Conservation (phyloP, 2,329 filamentous ascomycete species). For the Xylariaceae sp. region DNA sequence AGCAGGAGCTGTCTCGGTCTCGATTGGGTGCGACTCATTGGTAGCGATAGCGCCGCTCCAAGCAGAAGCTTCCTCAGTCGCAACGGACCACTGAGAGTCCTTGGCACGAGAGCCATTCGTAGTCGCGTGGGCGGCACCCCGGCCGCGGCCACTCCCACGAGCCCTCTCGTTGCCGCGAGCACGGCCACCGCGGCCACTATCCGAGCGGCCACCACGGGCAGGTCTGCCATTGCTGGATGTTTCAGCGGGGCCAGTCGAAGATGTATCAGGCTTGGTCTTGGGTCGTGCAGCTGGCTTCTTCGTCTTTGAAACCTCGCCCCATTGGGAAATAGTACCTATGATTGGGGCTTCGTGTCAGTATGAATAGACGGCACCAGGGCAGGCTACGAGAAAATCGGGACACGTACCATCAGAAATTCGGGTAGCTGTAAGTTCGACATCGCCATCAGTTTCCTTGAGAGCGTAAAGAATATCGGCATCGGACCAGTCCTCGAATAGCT, state of each 20-base stretch:
- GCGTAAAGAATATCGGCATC: conserved; percentile 92
- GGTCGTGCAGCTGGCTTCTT: conserved; percentile 70
- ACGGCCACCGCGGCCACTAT: conserved; percentile 35
- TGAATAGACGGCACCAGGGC: background rate
- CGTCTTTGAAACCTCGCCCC: conserved; percentile 77
- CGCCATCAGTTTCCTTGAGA: conserved; percentile 80
- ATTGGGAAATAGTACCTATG: conserved; percentile 73
- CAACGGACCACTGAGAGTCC: conserved; percentile 57
- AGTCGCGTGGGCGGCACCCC: conserved; percentile 55
- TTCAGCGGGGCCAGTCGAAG: conserved; percentile 51
- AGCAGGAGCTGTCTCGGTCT: conserved; percentile 32
- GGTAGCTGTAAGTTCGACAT: conserved; percentile 69
- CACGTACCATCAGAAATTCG: conserved; percentile 72
- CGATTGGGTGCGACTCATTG: conserved; percentile 36
- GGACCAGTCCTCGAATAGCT: conserved; percentile 94
- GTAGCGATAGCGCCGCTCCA: conserved; percentile 50
- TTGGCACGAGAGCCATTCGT: conserved; percentile 60
- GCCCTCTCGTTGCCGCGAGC: conserved; percentile 53
- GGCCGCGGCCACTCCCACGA: conserved; percentile 60
- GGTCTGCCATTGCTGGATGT: conserved; percentile 44
- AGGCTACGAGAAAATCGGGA: conserved; percentile 6
- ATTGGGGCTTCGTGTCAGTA: conserved; percentile 29
- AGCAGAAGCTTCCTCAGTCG: conserved; percentile 64
- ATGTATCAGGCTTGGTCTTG: conserved; percentile 62
- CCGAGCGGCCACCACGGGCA: conserved; percentile 57